Conservation (phyloP, 805 yeast genomes). For the Wickerhamomyces chambardii region DNA sequence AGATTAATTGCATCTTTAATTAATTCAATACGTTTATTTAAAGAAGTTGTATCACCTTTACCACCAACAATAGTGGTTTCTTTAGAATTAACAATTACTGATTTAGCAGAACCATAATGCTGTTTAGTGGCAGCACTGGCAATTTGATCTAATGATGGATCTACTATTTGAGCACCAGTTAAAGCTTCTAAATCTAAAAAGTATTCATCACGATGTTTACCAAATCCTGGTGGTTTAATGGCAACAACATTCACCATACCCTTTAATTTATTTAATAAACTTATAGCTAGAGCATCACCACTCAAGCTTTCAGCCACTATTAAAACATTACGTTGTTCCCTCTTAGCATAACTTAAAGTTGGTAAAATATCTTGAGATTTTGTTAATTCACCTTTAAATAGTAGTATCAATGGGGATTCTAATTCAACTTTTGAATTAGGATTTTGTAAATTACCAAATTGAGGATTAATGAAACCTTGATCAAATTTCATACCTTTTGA, state of each 20-base stretch:
- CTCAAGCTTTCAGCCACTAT: slow-evolving; percentile 96
- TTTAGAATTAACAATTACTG: slow-evolving; percentile 91
- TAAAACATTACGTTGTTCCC: slow-evolving; percentile 87
- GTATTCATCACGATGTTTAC: slow-evolving; percentile 98
- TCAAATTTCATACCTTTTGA: slow-evolving; percentile 99
- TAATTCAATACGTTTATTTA: slow-evolving; percentile 78
- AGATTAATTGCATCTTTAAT: slow-evolving; percentile 16
- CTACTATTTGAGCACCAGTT: slow-evolving; percentile 86
- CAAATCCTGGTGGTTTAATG: slow-evolving; percentile 98
- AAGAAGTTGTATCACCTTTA: slow-evolving; percentile 81
- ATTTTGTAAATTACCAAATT: slow-evolving; percentile 93
- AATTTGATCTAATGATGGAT: slow-evolving; percentile 80
- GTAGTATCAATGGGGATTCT: slow-evolving; percentile 83
- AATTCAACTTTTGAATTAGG: slow-evolving; percentile 91
- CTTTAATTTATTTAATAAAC: slow-evolving; percentile 94
- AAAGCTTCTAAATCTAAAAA: slow-evolving; percentile 94
- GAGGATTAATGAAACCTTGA: slow-evolving; percentile 97
- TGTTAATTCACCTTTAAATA: slow-evolving; percentile 89
- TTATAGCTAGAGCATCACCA: slow-evolving; percentile 98
- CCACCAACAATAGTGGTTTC: slow-evolving; percentile 95
- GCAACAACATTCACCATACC: slow-evolving; percentile 98
- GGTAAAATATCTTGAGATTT: slow-evolving; percentile 89
- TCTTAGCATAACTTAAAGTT: slow-evolving; percentile 88
- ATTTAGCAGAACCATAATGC: slow-evolving; percentile 88
- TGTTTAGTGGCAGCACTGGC: slow-evolving; percentile 86